Conservation (phyloP, 352 stramenopile species). For the Pythium dissimile region DNA sequence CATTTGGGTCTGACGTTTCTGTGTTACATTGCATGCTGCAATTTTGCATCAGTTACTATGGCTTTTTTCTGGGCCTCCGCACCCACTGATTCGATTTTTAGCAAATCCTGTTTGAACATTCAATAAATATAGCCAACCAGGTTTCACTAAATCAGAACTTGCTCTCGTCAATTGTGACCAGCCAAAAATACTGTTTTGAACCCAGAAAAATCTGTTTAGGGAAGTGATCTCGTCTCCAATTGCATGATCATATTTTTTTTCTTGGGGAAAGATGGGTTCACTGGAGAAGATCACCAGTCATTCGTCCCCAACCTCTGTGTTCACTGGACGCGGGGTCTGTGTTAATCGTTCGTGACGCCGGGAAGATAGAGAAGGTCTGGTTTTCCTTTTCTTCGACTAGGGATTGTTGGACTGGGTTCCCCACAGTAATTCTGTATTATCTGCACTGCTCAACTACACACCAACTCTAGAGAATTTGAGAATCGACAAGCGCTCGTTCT, state of each 20-base stretch:
- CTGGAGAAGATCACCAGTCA: not conserved
- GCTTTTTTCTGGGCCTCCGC: not conserved
- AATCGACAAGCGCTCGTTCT: constrained; percentile 73
- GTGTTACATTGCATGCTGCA: too few relatives aligned
- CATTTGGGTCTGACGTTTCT: not conserved
- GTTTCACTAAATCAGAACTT: too few relatives aligned
- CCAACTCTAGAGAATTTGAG: constrained; percentile 52
- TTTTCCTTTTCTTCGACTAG: not conserved
- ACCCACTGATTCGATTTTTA: not conserved
- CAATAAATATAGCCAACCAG: not conserved
- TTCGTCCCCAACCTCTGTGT: not conserved
- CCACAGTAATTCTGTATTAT: not conserved
- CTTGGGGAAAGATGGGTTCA: not conserved
- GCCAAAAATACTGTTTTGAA: too few relatives aligned
- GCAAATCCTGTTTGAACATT: not conserved
- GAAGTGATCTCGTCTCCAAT: not conserved
- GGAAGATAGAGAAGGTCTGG: too few relatives aligned
- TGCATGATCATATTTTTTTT: too few relatives aligned
- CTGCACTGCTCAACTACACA: not conserved
- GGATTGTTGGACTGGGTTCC: not conserved
- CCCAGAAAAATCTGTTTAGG: too few relatives aligned
- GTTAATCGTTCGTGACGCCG: not conserved
- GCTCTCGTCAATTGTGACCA: not conserved
- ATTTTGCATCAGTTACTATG: not conserved
- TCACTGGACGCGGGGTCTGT: not conserved